Percentiles rank a stretch among this genome's conserved stretches.
Evolutionary conservation across 2,329 filamentous ascomycete genomes (phyloP).

Genomic region (Cladophialophora yegresii): DNA sequence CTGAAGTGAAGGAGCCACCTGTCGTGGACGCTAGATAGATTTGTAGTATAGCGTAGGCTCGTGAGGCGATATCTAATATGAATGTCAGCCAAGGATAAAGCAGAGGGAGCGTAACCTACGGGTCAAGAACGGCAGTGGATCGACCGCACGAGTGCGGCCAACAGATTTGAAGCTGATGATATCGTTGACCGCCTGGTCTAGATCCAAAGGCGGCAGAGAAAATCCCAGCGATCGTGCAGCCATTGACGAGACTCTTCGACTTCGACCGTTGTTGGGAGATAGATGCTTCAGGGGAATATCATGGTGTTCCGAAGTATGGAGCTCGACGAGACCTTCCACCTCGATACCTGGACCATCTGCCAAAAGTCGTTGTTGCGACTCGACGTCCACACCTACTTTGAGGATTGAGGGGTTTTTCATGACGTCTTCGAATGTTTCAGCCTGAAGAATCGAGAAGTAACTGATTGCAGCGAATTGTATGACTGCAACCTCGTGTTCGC

Average conservation of each 20-base stretch:
- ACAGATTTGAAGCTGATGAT: neutral
- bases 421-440: slow-evolving; percentile 7
- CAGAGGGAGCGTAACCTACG: slow-evolving; percentile 12
- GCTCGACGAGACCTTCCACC: slow-evolving; percentile 5
- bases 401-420: slow-evolving; percentile 22
- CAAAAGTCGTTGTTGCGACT: slow-evolving; percentile 13
- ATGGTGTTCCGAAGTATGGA: neutral
- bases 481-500: slow-evolving; percentile 21
- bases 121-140: slow-evolving; percentile 17
- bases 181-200: slow-evolving; percentile 3
- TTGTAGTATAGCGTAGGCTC: slow-evolving; percentile 21
- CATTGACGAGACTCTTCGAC: slow-evolving; percentile 16
- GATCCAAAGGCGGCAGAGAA: slow-evolving; percentile 9
- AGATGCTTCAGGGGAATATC: neutral
- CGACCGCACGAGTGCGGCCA: neutral
- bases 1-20: neutral
- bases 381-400: slow-evolving; percentile 27
- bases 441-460: neutral
- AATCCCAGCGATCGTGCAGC: slow-evolving; percentile 8
- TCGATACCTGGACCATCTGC: slow-evolving; percentile 11
- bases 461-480: slow-evolving; percentile 18
- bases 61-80: slow-evolving; percentile 23
- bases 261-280: slow-evolving; percentile 1
- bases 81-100: slow-evolving; percentile 5
- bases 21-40: slow-evolving; percentile 10